Conservation (phyloP, 2,329 filamentous ascomycete genomes). For the Fusarium buxicola region DNA sequence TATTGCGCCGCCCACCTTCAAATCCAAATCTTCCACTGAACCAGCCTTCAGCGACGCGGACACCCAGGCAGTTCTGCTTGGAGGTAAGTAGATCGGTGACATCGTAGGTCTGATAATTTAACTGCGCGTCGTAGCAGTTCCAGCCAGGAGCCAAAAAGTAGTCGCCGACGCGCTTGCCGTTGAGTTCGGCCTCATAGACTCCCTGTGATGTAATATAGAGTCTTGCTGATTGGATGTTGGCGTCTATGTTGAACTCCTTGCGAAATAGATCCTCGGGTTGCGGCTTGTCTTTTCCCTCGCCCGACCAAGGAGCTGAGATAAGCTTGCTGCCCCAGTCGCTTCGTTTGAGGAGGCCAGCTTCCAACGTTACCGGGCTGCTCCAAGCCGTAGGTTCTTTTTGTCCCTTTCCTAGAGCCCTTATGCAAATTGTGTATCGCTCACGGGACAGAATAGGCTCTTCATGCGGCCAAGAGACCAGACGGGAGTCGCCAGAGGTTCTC, state of each 20-base stretch:
- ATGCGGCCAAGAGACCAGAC: conserved; percentile 26
- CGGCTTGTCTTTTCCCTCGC: conserved; percentile 19
- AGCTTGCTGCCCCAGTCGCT: conserved; percentile 26
- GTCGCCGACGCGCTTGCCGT: conserved; percentile 53
- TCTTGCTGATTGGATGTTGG: conserved; percentile 5
- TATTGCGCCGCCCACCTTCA: conserved; percentile 43
- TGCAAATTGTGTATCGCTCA: conserved; percentile 5
- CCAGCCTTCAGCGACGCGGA: conserved; percentile 62
- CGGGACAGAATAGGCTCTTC: conserved; percentile 22
- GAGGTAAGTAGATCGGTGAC: conserved; percentile 55
- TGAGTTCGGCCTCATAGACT: conserved; percentile 60
- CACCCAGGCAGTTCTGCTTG: conserved; percentile 28
- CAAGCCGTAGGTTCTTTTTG: conserved; percentile 7
- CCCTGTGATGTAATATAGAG: conserved; percentile 61
- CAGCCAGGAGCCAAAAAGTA: conserved; percentile 63
- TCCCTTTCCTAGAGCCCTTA: conserved; percentile 25
- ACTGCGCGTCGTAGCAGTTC: conserved; percentile 61
- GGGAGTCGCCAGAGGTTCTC: background rate
- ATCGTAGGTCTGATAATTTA: conserved; percentile 65
- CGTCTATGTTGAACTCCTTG: conserved; percentile 3
- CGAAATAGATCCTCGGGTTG: conserved; percentile 37
- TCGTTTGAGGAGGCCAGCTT: conserved; percentile 25
- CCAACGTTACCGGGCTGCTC: conserved; percentile 29
- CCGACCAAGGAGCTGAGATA: conserved; percentile 38
- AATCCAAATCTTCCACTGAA: conserved; percentile 54